Percentiles rank a stretch among this genome's conserved stretches.
Evolutionary conservation across 2,329 filamentous ascomycete species (phyloP).

Genomic region (Stemphylium beticola): DNA sequence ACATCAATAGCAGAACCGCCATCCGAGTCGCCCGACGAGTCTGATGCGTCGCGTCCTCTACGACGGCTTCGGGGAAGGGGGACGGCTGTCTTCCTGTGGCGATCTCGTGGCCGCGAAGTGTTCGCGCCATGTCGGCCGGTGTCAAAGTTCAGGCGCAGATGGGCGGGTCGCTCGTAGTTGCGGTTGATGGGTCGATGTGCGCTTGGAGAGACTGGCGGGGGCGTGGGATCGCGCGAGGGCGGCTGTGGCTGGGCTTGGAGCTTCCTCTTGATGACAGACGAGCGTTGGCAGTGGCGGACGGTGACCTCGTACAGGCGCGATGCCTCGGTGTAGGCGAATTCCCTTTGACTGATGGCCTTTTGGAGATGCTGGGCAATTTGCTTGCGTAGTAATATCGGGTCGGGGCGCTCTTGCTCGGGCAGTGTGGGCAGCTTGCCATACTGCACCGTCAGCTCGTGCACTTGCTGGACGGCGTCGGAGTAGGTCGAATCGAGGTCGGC

Average conservation of each 20-base stretch:
- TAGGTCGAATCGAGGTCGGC: slow-evolving; percentile 57
- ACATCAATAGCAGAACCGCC: slow-evolving; percentile 26
- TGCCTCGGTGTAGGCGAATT: slow-evolving; percentile 63
- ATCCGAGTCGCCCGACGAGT: slow-evolving; percentile 29
- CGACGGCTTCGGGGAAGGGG: slow-evolving; percentile 23
- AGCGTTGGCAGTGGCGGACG: slow-evolving; percentile 62
- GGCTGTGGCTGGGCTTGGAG: slow-evolving; percentile 67
- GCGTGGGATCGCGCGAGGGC: slow-evolving; percentile 66
- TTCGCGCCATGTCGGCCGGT: slow-evolving; percentile 26
- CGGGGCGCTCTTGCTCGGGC: slow-evolving; percentile 56
- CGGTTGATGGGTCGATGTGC: slow-evolving; percentile 33
- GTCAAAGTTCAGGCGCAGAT: slow-evolving; percentile 41
- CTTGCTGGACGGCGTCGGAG: slow-evolving; percentile 49
- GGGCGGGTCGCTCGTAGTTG: slow-evolving; percentile 32
- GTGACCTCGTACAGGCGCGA: slow-evolving; percentile 63
- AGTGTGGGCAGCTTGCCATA: slow-evolving; percentile 60
- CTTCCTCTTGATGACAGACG: slow-evolving; percentile 66
- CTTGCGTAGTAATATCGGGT: slow-evolving; percentile 59
- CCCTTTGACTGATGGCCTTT: slow-evolving; percentile 61
- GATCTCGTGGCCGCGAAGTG: slow-evolving; percentile 30
- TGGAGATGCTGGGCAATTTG: slow-evolving; percentile 64
- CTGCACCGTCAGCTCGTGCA: slow-evolving; percentile 56
- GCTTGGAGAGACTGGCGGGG: slow-evolving; percentile 53
- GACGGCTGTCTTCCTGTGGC: slow-evolving; percentile 25
- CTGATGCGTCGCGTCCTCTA: slow-evolving; percentile 16